Evolutionary conservation across 2,329 filamentous ascomycete species (phyloP).

Genomic region (Talaromyces marneffei): DNA sequence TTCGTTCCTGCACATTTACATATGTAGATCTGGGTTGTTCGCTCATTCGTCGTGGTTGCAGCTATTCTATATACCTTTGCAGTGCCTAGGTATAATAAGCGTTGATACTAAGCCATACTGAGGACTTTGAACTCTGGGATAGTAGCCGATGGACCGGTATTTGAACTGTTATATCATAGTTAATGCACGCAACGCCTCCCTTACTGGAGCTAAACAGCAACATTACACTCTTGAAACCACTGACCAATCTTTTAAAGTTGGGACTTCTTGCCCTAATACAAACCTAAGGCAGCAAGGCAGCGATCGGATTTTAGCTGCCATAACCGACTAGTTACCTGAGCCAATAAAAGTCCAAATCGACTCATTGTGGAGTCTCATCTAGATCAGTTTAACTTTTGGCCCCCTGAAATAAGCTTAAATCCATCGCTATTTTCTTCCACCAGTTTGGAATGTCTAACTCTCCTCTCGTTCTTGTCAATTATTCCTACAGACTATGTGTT

Average conservation of each 20-base stretch:
- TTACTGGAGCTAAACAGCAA: too few species aligned
- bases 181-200: too few species aligned
- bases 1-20: too few species aligned
- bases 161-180: too few species aligned
- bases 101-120: too few species aligned
- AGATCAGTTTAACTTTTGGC: background rate
- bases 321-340: background rate
- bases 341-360: background rate
- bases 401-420: conserved; percentile 2
- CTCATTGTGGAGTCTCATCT: background rate
- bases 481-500: background rate
- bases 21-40: too few species aligned
- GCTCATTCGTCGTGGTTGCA: too few species aligned
- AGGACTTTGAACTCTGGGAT: too few species aligned
- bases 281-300: background rate
- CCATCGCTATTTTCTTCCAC: background rate
- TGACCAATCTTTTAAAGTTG: background rate
- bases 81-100: too few species aligned
- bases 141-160: too few species aligned
- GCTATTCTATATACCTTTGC: too few species aligned
- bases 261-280: background rate
- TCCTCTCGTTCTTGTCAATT: background rate
- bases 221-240: background rate
- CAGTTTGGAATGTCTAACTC: background rate
- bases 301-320: background rate